phyloP scores from a whole-genome alignment of 2,329 filamentous ascomycete species.

The Aspergillus piperis region DNA sequence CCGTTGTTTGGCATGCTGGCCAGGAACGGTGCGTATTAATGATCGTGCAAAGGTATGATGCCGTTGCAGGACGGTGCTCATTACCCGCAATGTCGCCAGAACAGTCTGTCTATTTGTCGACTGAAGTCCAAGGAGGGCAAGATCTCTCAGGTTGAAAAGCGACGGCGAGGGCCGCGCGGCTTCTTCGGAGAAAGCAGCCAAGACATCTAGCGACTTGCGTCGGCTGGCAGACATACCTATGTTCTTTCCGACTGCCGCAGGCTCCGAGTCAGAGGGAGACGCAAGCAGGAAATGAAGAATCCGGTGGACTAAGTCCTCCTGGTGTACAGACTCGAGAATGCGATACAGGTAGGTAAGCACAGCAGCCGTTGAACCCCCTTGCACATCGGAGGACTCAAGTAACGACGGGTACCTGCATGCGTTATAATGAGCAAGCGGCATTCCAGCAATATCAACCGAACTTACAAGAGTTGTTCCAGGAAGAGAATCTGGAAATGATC shows the following conservation, averaged over 20 bases:
- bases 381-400: conserved; percentile 93
- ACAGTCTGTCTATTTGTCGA: conserved; percentile 88
- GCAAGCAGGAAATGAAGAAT: conserved; percentile 91
- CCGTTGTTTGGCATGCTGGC: conserved; percentile 32
- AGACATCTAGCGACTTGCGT: conserved; percentile 84
- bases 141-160: conserved; percentile 89
- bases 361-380: conserved; percentile 93
- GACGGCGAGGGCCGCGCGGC: conserved; percentile 77
- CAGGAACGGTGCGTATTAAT: conserved; percentile 62
- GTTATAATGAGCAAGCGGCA: conserved; percentile 9
- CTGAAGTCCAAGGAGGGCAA: conserved; percentile 80
- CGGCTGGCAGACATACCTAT: conserved; percentile 63
- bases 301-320: conserved; percentile 90
- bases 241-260: conserved; percentile 56
- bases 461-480: conserved; percentile 85
- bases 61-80: conserved; percentile 80
- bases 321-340: conserved; percentile 87
- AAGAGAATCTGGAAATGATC: conserved; percentile 98
- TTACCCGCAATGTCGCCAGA: conserved; percentile 80
- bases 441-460: conserved; percentile 10
- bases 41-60: conserved; percentile 80
- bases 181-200: conserved; percentile 75
- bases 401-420: conserved; percentile 80
- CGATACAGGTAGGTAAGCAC: conserved; percentile 90
- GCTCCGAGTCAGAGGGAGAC: conserved; percentile 57